Evolutionary conservation across 805 yeast genomes (phyloP).

Genomic region (Ogataea sp.): DNA sequence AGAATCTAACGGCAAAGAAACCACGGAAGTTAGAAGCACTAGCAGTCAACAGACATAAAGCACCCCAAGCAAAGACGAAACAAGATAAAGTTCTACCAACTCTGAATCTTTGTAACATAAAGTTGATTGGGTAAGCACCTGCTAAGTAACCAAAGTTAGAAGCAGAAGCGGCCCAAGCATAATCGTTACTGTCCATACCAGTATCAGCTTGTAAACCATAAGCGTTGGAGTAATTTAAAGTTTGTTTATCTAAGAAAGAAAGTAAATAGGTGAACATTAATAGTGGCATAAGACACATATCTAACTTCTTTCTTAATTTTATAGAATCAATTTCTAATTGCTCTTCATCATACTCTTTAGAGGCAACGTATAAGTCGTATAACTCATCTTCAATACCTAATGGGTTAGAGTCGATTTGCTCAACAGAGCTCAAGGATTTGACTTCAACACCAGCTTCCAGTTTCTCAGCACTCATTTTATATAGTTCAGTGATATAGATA

Average conservation of each 20-base stretch:
- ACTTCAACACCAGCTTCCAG: background rate
- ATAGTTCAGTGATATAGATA: too few species aligned
- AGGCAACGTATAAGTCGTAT: background rate
- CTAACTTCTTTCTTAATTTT: constrained; percentile 30
- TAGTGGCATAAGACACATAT: constrained; percentile 40
- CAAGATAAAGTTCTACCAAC: constrained; percentile 40
- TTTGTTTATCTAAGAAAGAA: constrained; percentile 54
- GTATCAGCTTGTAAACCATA: constrained; percentile 45
- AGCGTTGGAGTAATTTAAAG: constrained; percentile 48
- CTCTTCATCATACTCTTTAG: background rate
- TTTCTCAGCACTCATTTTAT: background rate
- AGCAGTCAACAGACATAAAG: constrained; percentile 41
- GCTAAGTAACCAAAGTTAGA: constrained; percentile 40
- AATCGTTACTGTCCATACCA: constrained; percentile 34
- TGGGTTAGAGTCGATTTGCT: background rate
- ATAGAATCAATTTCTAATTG: background rate
- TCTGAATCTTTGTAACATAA: constrained; percentile 38
- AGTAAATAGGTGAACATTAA: constrained; percentile 40
- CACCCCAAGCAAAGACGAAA: constrained; percentile 52
- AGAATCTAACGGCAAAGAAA: constrained; percentile 32
- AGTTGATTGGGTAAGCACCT: constrained; percentile 41
- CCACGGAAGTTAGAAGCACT: constrained; percentile 27
- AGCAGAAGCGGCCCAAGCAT: constrained; percentile 26
- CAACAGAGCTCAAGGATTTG: background rate
- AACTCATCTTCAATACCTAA: background rate